Evolutionary conservation across 1,139 yeast species (phyloP).

Genomic region (Geotrichum cucujoidarum): DNA sequence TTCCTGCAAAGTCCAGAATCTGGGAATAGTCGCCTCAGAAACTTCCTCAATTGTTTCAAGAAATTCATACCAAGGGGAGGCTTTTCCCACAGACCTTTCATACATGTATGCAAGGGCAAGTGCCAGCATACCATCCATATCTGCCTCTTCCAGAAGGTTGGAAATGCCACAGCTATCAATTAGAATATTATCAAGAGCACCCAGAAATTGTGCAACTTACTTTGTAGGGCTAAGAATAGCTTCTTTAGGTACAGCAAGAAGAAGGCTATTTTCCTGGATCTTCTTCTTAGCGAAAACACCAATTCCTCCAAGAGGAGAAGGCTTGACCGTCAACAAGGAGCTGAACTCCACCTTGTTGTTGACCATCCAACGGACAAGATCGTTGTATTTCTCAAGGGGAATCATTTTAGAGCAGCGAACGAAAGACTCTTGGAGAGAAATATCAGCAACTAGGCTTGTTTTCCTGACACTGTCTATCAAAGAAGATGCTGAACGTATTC

Average conservation of each 20-base stretch:
- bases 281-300: conserved; percentile 63
- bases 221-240: conserved; percentile 34
- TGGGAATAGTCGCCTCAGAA: conserved; percentile 41
- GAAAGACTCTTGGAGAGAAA: too few relatives aligned
- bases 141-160: conserved; percentile 58
- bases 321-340: conserved; percentile 40
- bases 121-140: conserved; percentile 60
- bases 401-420: neutral
- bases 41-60: conserved; percentile 50
- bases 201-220: conserved; percentile 4
- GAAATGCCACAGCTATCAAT: conserved; percentile 50
- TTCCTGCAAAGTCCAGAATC: conserved; percentile 57
- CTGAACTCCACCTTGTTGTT: conserved; percentile 30
- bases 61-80: conserved; percentile 75
- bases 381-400: conserved; percentile 21
- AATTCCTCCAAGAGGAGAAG: conserved; percentile 57
- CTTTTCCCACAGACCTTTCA: conserved; percentile 50
- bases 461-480: too few relatives aligned
- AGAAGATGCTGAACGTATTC: neutral
- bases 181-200: neutral
- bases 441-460: too few relatives aligned
- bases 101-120: conserved; percentile 66
- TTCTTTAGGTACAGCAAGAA: conserved; percentile 34
- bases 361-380: conserved; percentile 32
- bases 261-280: conserved; percentile 35